phyloP scores from a whole-genome alignment of 495 filamentous ascomycete genomes.

The Aspergillus cristatus region DNA sequence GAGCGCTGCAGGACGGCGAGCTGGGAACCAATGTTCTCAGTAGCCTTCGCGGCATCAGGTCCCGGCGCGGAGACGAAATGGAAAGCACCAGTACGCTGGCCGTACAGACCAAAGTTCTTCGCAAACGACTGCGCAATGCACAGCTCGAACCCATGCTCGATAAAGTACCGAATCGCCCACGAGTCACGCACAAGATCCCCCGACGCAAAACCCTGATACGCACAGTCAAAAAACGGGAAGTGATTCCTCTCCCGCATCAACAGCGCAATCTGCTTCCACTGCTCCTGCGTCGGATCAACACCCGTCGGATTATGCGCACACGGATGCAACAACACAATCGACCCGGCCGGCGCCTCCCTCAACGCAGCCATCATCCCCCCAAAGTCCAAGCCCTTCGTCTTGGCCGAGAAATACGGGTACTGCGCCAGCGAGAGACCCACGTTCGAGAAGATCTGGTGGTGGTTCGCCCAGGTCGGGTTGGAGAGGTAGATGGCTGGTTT shows the following conservation, averaged over 20 bases:
- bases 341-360: conserved; percentile 58
- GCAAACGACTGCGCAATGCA: conserved; percentile 94
- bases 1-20: conserved; percentile 90
- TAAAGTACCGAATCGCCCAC: conserved; percentile 86
- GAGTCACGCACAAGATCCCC: conserved; percentile 79
- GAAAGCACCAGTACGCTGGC: conserved; percentile 92
- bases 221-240: conserved; percentile 98
- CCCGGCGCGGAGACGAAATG: conserved; percentile 79
- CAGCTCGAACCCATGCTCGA: conserved; percentile 91
- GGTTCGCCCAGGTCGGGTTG: conserved; percentile 95
- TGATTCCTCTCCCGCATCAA: conserved; percentile 66
- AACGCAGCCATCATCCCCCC: conserved; percentile 71
- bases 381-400: conserved; percentile 87
- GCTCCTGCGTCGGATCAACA: conserved; percentile 86
- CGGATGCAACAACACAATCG: conserved; percentile 85
- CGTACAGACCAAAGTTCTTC: conserved; percentile 98
- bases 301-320: conserved; percentile 98
- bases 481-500: conserved; percentile 87
- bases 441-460: conserved; percentile 97
- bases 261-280: conserved; percentile 83
- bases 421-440: conserved; percentile 65
- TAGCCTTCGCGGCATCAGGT: conserved; percentile 52
- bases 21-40: conserved; percentile 65
- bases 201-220: conserved; percentile 97
- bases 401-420: conserved; percentile 87